Base-by-base conservation (phyloP, 2,329 filamentous ascomycete species). In the Lecanicillium sp. region DNA sequence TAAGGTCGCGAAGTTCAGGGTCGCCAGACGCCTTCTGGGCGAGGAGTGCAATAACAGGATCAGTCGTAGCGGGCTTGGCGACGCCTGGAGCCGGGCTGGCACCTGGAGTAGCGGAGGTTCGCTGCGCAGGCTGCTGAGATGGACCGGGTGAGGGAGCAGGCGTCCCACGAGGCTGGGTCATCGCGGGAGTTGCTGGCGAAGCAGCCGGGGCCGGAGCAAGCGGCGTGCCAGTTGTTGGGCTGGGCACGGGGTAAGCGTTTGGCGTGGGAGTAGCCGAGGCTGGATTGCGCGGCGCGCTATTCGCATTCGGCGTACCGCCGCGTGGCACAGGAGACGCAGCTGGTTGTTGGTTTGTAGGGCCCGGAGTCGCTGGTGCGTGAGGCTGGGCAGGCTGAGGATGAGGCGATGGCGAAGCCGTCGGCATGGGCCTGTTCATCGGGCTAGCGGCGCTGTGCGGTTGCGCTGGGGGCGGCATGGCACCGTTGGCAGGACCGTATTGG, bases 41-140 rank as follows among this genome's bases (percentile, higher is more conserved):
- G 21, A 93, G 69, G 54, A 86, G 81, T 43, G 89, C 83, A 48
- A 93, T 91, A 36, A 93, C 88, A 0, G 87, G 87, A 59, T 91
- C 87, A 20, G 71, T 67, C n/a, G 66, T 51, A 8, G 58, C 56
- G 4, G 63, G 56, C 46, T 61, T 62, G 7, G 56, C 46, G 2
- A 53, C 49, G 17, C 41, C 50, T 2, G 52, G 36, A 7, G 53
- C 32, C 10, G 53, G 49, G 21, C 46, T 51, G 11, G 51, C 32
- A 9, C 24, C 41, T 20, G 54, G 49, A n/a, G 50, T 44, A 5
- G 54, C 44, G 11, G 46, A 47, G 21, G 26, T 17, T 23, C 27
- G 24, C 21, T 23, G 33, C 9, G 46, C 40, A n/a, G 11, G 26
- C 29, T 38, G 47, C 21, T 44, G 47, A 12, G 47, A 26, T 1